Conservation (phyloP, 371 early-diverging fungal genomes). For the Basidiobolus meristosporus region DNA sequence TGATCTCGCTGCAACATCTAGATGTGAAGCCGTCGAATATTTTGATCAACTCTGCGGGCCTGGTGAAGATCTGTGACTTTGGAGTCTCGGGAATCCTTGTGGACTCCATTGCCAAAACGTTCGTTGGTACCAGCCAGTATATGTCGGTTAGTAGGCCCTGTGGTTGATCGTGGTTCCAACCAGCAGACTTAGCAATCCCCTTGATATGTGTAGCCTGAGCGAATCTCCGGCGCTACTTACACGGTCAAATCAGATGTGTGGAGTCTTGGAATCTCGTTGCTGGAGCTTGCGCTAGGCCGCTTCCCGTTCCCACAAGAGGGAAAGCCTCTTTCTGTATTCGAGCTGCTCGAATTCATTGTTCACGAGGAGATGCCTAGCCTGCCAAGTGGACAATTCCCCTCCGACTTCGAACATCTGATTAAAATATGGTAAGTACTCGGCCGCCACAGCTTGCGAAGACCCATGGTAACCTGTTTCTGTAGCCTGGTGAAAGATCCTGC, state of each 20-base stretch:
- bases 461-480: constrained; percentile 1
- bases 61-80: constrained; percentile 81
- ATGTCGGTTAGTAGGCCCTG: constrained; percentile 55
- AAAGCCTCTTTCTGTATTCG: constrained; percentile 63
- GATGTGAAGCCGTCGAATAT: constrained; percentile 73
- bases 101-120: constrained; percentile 72
- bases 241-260: constrained; percentile 89
- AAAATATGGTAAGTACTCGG: constrained; percentile 34
- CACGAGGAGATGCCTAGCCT: constrained; percentile 78
- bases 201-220: constrained; percentile 55
- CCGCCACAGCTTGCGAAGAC: not conserved
- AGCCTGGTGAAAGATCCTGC: constrained; percentile 61
- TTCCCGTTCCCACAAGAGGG: constrained; percentile 79
- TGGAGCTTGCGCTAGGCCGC: constrained; percentile 78
- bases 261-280: constrained; percentile 82
- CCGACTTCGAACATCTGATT: constrained; percentile 60
- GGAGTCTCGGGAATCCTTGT: constrained; percentile 68
- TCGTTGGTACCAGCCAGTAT: constrained; percentile 81
- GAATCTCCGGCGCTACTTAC: constrained; percentile 82
- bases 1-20: constrained; percentile 5
- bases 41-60: constrained; percentile 54
- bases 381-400: constrained; percentile 43
- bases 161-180: not conserved
- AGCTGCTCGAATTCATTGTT: constrained; percentile 81
- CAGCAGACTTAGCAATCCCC: not conserved